phyloP scores from a whole-genome alignment of 805 yeast genomes.

The Komagataella kurtzmanii region DNA sequence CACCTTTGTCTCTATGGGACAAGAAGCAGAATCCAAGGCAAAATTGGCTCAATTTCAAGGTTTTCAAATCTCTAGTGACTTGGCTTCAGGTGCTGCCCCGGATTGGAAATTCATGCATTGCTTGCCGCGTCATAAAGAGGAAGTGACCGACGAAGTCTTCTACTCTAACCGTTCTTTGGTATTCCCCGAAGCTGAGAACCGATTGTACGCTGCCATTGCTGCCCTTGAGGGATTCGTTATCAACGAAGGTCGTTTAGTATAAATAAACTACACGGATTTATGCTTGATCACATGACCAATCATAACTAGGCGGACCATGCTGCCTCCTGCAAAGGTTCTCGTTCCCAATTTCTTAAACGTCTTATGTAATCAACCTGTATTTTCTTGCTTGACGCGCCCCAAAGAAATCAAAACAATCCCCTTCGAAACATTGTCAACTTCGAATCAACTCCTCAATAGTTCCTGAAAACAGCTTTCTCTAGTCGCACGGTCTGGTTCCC shows the following conservation, averaged over 20 bases:
- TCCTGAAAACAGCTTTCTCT: background rate
- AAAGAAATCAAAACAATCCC: background rate
- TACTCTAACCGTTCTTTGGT: constrained; percentile 76
- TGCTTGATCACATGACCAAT: background rate
- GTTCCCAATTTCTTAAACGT: background rate
- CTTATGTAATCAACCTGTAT: background rate
- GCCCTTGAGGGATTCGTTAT: constrained; percentile 82
- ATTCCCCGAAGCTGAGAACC: constrained; percentile 91
- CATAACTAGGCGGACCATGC: background rate
- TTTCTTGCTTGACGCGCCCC: background rate
- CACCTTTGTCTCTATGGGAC: constrained; percentile 97
- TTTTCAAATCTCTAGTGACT: constrained; percentile 64
- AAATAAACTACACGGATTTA: background rate
- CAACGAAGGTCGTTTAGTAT: constrained; percentile 47
- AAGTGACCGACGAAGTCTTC: constrained; percentile 87
- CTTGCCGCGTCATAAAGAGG: constrained; percentile 89
- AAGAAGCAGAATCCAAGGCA: constrained; percentile 62
- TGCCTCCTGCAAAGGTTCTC: background rate
- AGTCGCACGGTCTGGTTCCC: background rate
- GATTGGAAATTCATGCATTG: constrained; percentile 96
- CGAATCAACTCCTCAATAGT: background rate
- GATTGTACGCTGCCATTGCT: constrained; percentile 93
- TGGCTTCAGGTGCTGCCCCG: constrained; percentile 39
- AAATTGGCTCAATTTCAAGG: constrained; percentile 76
- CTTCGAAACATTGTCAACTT: background rate